Conservation (phyloP, 2,329 filamentous ascomycete genomes). For the Ophiostoma triangulosporum region DNA sequence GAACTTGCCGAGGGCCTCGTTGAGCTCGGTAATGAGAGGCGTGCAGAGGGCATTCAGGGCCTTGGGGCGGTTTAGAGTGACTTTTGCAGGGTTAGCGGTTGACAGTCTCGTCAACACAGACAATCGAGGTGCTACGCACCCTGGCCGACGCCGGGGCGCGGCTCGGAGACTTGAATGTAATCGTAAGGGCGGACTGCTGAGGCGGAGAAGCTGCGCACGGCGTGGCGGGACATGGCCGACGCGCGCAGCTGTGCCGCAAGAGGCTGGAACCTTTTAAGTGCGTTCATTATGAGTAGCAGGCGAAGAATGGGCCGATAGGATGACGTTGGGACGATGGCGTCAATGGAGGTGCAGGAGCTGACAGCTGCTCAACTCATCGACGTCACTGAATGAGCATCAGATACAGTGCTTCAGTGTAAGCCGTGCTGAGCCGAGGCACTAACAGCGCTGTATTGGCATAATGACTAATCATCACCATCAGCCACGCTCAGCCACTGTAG, state of each 20-base stretch:
- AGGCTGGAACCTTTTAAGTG: conserved; percentile 46
- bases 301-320: background rate
- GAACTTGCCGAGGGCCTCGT: conserved; percentile 58
- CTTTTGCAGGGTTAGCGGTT: conserved; percentile 30
- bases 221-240: conserved; percentile 40
- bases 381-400: too few relatives aligned
- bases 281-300: conserved; percentile 28
- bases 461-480: conserved; percentile 3
- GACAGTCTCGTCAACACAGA: background rate
- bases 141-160: conserved; percentile 79
- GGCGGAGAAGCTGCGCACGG: conserved; percentile 37
- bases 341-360: background rate
- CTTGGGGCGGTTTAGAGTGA: conserved; percentile 87
- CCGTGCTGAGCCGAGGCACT: conserved; percentile 14
- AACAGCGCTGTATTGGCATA: background rate
- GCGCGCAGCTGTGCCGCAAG: conserved; percentile 46
- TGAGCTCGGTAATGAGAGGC: conserved; percentile 81
- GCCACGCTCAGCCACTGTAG: conserved; percentile 4
- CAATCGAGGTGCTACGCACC: conserved; percentile 40
- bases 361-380: background rate
- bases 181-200: conserved; percentile 47
- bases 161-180: conserved; percentile 67
- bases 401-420: too few relatives aligned
- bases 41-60: conserved; percentile 89
- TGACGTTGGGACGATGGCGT: background rate